Conservation (phyloP, 306 rosid genomes). For the Astragalus glycyphyllos region DNA sequence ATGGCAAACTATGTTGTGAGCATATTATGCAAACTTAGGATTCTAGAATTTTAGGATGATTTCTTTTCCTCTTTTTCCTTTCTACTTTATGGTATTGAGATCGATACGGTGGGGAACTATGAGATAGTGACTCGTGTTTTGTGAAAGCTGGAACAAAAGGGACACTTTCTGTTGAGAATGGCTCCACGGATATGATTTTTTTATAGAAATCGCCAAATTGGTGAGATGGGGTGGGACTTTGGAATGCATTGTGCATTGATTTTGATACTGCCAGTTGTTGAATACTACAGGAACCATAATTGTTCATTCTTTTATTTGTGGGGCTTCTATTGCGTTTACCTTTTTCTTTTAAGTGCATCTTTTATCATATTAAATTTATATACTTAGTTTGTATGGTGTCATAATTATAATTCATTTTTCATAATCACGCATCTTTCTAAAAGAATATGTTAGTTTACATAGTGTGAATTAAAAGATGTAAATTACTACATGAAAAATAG, state of each 20-base stretch:
- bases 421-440: neutral
- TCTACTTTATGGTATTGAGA: constrained; percentile 8
- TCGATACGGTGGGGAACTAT: constrained; percentile 17
- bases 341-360: constrained; percentile 6
- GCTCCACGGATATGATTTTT: constrained; percentile 29
- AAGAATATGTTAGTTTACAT: neutral
- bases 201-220: constrained; percentile 38
- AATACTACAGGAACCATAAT: constrained; percentile 31
- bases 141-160: constrained; percentile 33
- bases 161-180: constrained; percentile 43
- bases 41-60: constrained; percentile 16
- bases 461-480: neutral
- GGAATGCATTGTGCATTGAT: constrained; percentile 39
- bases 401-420: constrained; percentile 5
- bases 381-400: neutral
- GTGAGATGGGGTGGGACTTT: constrained; percentile 30
- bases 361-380: neutral
- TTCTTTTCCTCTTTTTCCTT: neutral
- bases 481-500: neutral
- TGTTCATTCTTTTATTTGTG: constrained; percentile 22
- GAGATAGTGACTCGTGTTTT: constrained; percentile 44
- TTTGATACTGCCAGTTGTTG: constrained; percentile 48
- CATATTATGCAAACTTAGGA: constrained; percentile 25
- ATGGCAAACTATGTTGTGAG: constrained; percentile 25
- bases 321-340: constrained; percentile 35